phyloP scores from a whole-genome alignment of 2,329 filamentous ascomycete genomes.

The Aspergillus uvarum region DNA sequence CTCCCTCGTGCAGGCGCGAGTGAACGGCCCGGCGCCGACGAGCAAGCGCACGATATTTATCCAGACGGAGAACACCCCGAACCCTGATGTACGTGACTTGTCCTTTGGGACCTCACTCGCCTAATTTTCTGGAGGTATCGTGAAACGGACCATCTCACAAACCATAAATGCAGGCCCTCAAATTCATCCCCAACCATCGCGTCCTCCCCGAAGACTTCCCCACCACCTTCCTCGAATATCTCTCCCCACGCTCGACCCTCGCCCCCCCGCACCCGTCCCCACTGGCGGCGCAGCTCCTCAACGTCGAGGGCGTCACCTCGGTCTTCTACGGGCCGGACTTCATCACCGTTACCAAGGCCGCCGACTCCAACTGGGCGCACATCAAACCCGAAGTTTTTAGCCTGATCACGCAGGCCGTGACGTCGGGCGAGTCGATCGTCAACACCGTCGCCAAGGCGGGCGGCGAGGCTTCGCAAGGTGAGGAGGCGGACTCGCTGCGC shows the following conservation, averaged over 20 bases:
- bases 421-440: conserved; percentile 78
- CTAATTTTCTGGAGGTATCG: not conserved
- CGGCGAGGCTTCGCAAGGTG: conserved; percentile 48
- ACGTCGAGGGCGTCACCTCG: conserved; percentile 88
- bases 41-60: conserved; percentile 83
- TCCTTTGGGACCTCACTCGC: no score
- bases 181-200: conserved; percentile 88
- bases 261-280: conserved; percentile 87
- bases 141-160: not conserved
- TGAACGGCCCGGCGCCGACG: conserved; percentile 40
- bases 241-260: conserved; percentile 83
- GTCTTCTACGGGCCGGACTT: conserved; percentile 95
- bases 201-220: conserved; percentile 74
- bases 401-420: conserved; percentile 89
- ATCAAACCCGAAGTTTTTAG: conserved; percentile 94
- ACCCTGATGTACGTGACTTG: conserved; percentile 66
- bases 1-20: conserved; percentile 34
- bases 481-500: conserved; percentile 67
- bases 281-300: conserved; percentile 84
- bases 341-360: conserved; percentile 92
- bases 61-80: conserved; percentile 92
- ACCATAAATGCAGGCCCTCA: conserved; percentile 59
- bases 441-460: conserved; percentile 64
- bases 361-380: conserved; percentile 87
- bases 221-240: conserved; percentile 85